Conservation (phyloP, 495 filamentous ascomycete genomes). For the Aspergillus bridgeri region DNA sequence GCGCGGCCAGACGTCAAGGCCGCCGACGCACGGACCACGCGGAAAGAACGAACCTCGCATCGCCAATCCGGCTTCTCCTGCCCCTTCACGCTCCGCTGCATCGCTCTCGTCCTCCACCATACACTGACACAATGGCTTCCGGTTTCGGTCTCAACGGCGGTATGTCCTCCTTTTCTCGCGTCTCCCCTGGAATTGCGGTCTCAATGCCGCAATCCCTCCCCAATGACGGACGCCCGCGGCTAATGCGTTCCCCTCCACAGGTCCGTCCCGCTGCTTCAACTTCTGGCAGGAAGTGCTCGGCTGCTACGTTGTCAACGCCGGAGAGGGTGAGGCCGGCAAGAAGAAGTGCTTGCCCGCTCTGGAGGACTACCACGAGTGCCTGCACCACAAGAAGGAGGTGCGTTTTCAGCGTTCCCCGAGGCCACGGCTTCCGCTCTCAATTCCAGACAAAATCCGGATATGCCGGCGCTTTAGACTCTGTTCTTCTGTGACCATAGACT, state of each 20-base stretch:
- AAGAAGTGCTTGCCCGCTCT: conserved; percentile 85
- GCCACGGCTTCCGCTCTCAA: conserved; percentile 4
- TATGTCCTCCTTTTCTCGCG: conserved; percentile 39
- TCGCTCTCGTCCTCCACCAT: conserved; percentile 25
- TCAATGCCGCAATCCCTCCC: conserved; percentile 7
- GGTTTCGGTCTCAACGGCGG: conserved; percentile 78
- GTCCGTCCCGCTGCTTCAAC: conserved; percentile 88
- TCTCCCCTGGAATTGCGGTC: neutral
- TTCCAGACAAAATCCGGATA: neutral
- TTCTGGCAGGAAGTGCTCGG: conserved; percentile 96
- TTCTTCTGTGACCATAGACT: neutral
- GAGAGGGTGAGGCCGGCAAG: conserved; percentile 71
- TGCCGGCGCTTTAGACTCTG: neutral
- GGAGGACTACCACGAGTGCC: conserved; percentile 97
- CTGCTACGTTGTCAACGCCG: conserved; percentile 84
- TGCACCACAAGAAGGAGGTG: conserved; percentile 98
- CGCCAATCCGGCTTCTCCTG: conserved; percentile 27
- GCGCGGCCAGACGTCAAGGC: conserved; percentile 16
- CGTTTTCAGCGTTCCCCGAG: conserved; percentile 18
- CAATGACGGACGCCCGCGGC: conserved; percentile 22
- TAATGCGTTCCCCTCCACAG: conserved; percentile 47
- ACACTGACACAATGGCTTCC: conserved; percentile 63
- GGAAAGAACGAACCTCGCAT: conserved; percentile 32
- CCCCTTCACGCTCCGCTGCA: conserved; percentile 21
- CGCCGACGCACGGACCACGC: conserved; percentile 38